Evolutionary conservation across 176 grass and related monocot genomes (phyloP).

Genomic region (Dactylis glomerata): DNA sequence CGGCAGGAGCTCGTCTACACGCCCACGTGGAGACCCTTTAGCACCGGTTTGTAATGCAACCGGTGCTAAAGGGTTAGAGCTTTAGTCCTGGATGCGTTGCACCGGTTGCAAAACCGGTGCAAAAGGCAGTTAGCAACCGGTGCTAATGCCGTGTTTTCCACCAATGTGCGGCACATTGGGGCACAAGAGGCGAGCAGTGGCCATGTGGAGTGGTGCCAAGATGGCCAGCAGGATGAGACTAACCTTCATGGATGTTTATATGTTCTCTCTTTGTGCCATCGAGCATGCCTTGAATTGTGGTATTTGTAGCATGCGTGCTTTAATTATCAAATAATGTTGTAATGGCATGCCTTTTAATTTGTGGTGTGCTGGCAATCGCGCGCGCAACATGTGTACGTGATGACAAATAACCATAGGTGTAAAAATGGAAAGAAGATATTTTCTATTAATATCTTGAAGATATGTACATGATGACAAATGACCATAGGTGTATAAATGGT

Average conservation of each 20-base stretch:
- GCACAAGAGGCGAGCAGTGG: too few relatives aligned
- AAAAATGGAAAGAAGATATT: not conserved
- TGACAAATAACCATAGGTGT: not conserved
- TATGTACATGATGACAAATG: not conserved
- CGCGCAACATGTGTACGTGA: not conserved
- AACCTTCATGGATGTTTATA: not conserved
- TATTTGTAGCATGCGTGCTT: not conserved
- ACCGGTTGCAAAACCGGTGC: too few relatives aligned
- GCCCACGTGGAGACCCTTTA: too few relatives aligned
- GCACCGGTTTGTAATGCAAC: too few relatives aligned
- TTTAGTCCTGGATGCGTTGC: too few relatives aligned
- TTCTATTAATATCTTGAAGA: not conserved
- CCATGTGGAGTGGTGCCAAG: too few relatives aligned
- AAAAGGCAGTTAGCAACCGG: too few relatives aligned
- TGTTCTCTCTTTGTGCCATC: not conserved
- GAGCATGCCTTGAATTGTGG: not conserved
- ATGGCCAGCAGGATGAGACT: too few relatives aligned
- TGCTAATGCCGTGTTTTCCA: too few relatives aligned
- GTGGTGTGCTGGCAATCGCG: not conserved
- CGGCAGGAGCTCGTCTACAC: too few relatives aligned
- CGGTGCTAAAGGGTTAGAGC: too few relatives aligned
- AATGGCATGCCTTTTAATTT: not conserved
- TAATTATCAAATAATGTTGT: not conserved
- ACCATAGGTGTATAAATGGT: not conserved
- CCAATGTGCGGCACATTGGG: too few relatives aligned